Conservation (phyloP, 768 basidiomycete species). For the Mycena pura region DNA sequence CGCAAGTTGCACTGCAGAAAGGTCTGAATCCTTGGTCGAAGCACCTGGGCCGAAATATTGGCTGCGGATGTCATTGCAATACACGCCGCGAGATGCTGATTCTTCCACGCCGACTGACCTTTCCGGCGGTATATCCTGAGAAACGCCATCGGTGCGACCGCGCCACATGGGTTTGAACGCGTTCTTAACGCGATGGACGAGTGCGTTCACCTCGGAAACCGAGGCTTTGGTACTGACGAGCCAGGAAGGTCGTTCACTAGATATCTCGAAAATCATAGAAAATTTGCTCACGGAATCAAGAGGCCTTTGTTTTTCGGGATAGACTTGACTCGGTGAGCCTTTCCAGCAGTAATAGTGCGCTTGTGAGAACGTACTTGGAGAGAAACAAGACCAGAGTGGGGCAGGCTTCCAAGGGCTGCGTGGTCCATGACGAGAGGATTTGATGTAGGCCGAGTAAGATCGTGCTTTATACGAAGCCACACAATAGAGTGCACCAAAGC, state of each 20-base stretch:
- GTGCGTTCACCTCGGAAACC: background rate
- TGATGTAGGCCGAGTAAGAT: background rate
- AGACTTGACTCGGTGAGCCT: conserved; percentile 13
- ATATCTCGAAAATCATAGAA: background rate
- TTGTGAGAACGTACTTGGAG: background rate
- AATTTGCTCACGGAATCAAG: conserved; percentile 7
- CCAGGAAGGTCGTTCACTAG: background rate
- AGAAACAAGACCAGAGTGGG: conserved; percentile 1
- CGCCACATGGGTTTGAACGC: conserved; percentile 1
- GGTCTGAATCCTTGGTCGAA: too few relatives aligned
- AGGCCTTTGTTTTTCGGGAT: conserved; percentile 7
- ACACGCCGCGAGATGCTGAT: too few relatives aligned
- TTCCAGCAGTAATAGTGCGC: background rate
- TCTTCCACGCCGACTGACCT: too few relatives aligned
- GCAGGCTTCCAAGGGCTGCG: background rate
- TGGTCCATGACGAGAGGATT: conserved; percentile 7
- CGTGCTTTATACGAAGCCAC: conserved; percentile 3
- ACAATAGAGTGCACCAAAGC: conserved; percentile 4
- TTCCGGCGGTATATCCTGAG: background rate
- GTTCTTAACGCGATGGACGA: conserved; percentile 6
- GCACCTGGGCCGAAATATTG: too few relatives aligned
- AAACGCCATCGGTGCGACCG: background rate
- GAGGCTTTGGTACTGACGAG: background rate
- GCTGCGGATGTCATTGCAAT: too few relatives aligned
- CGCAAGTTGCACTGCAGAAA: too few relatives aligned